Percentiles rank a stretch among this genome's conserved stretches.
phyloP scores from a whole-genome alignment of 2,329 filamentous ascomycete genomes.

The Microcera coccophila region DNA sequence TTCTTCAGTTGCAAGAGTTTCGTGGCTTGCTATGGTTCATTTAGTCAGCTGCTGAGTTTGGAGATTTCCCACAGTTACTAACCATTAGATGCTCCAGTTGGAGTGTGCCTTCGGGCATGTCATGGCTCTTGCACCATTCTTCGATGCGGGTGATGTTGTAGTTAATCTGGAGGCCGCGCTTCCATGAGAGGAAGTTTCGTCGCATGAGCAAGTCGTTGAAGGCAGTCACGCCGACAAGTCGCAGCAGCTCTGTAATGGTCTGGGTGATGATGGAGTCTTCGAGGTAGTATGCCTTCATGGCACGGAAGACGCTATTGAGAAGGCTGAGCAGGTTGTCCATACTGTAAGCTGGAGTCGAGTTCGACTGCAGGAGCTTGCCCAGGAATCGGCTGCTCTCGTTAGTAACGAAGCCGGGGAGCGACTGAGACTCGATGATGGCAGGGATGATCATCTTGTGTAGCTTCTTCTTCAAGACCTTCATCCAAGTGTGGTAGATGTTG shows the following conservation, averaged over 20 bases:
- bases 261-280: constrained; percentile 96
- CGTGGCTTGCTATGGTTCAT: constrained; percentile 71
- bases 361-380: constrained; percentile 89
- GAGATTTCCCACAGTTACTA: constrained; percentile 20
- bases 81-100: constrained; percentile 98
- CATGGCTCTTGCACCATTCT: constrained; percentile 99
- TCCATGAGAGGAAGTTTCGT: constrained; percentile 98
- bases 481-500: constrained; percentile 99
- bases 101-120: constrained; percentile 97
- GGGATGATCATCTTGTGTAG: constrained; percentile 99
- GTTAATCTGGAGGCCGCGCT: constrained; percentile 98
- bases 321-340: constrained; percentile 98
- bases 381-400: constrained; percentile 98
- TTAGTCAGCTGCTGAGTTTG: constrained; percentile 22
- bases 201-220: constrained; percentile 99
- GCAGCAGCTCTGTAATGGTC: constrained; percentile 88
- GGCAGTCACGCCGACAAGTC: constrained; percentile 90
- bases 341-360: constrained; percentile 90
- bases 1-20: constrained; percentile 99
- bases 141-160: constrained; percentile 99
- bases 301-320: constrained; percentile 94
- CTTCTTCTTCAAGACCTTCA: constrained; percentile 99
- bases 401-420: constrained; percentile 94
- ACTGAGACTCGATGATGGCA: constrained; percentile 98
- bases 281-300: constrained; percentile 97